These are phyloP conservation scores for Dispira parvispora DNA, from an alignment of 192 early-diverging fungal genomes.

Conservation along the genomic window DNA sequence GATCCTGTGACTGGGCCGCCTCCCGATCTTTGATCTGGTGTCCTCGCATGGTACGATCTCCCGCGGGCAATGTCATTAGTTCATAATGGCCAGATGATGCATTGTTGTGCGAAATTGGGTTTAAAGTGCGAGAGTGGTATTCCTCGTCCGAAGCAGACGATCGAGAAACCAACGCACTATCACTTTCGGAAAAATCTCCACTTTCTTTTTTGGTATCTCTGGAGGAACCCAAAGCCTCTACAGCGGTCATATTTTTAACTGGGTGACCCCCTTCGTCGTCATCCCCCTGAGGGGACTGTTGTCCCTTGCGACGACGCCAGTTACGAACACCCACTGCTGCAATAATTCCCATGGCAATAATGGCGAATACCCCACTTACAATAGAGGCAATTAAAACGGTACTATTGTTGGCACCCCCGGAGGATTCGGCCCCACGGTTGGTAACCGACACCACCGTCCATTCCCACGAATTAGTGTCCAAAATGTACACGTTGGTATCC, in stretches of 20 bases:
- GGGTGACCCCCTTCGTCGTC: neutral
- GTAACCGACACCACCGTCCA: constrained; percentile 35
- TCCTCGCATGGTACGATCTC: neutral
- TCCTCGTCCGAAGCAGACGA: neutral
- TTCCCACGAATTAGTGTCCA: constrained; percentile 36
- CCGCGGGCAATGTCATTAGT: neutral
- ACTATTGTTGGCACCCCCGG: constrained; percentile 17
- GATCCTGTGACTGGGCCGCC: neutral
- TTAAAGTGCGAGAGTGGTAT: neutral
- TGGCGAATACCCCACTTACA: constrained; percentile 25
- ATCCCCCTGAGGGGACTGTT: neutral
- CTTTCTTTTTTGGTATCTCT: neutral
- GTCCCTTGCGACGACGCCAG: constrained; percentile 16
- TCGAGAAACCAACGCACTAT: neutral
- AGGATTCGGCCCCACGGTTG: constrained; percentile 13
- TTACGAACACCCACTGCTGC: constrained; percentile 23
- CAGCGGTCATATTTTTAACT: neutral
- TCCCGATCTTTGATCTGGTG: neutral
- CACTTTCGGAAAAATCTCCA: neutral
- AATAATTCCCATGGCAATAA: constrained; percentile 25
- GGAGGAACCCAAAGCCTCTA: neutral
- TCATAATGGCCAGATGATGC: neutral
- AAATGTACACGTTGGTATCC: constrained; percentile 46
- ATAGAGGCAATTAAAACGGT: constrained; percentile 29
- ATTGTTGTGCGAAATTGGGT: neutral